Percentiles rank a stretch among this genome's conserved stretches.
Evolutionary conservation across 1,284 basidiomycete species (phyloP).

Genomic region (Agaricales sp.): DNA sequence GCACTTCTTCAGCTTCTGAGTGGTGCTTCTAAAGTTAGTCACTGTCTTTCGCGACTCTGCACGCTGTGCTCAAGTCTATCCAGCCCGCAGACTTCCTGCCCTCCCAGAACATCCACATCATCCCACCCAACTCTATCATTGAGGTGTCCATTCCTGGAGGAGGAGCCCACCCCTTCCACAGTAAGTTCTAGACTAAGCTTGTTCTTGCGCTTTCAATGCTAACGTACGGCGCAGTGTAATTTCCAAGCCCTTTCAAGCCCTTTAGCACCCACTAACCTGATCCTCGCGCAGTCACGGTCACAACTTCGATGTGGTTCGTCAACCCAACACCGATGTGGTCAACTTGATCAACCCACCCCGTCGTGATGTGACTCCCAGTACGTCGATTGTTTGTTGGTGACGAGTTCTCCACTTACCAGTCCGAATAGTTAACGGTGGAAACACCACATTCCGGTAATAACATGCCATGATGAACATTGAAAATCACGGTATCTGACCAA

Average conservation of each 20-base stretch:
- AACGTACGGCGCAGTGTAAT: not conserved
- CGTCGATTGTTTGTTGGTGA: not conserved
- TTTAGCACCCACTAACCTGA: not conserved
- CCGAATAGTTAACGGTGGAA: conserved; percentile 21
- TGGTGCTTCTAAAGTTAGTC: conserved; percentile 15
- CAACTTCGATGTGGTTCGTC: conserved; percentile 23
- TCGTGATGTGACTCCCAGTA: conserved; percentile 23
- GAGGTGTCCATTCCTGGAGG: conserved; percentile 24
- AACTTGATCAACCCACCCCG: conserved; percentile 24
- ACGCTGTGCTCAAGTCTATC: too few relatives aligned
- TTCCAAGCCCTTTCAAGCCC: too few relatives aligned
- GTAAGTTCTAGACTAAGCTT: conserved; percentile 12
- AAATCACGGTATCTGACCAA: conserved; percentile 3
- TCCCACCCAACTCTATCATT: conserved; percentile 21
- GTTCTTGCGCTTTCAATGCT: not conserved
- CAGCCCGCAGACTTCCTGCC: conserved; percentile 25
- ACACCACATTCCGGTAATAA: conserved; percentile 24
- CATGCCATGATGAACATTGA: too few relatives aligned
- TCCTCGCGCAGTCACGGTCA: conserved; percentile 22
- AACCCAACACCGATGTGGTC: conserved; percentile 12
- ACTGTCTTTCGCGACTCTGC: too few relatives aligned
- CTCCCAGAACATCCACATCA: conserved; percentile 18
- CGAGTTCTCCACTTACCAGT: too few relatives aligned
- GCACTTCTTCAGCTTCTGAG: conserved; percentile 28
- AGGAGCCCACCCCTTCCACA: conserved; percentile 26